phyloP scores from a whole-genome alignment of 2,329 filamentous ascomycete species.

The Teratosphaeria nubilosa region DNA sequence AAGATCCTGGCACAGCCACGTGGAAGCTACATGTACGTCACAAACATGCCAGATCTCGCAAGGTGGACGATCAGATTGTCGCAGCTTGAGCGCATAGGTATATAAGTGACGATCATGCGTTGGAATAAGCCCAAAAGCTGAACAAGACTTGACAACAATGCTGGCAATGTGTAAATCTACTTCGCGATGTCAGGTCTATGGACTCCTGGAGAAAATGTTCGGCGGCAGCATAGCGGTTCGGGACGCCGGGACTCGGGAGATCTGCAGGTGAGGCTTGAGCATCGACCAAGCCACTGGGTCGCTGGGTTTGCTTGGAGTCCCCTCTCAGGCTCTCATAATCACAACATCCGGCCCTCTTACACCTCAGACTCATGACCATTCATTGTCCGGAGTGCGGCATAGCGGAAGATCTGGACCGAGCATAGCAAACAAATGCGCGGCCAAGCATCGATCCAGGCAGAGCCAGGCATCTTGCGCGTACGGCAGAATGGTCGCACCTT shows the following conservation, averaged over 20 bases:
- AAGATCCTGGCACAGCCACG: neutral
- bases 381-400: neutral
- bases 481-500: slow-evolving; percentile 40
- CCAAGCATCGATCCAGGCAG: neutral
- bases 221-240: neutral
- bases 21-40: neutral
- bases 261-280: neutral
- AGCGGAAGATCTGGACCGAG: neutral
- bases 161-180: no score
- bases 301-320: no score
- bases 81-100: neutral
- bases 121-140: neutral
- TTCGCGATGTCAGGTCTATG: no score
- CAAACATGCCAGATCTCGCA: neutral
- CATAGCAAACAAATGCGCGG: neutral
- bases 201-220: no score
- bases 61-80: neutral
- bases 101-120: neutral
- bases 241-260: neutral
- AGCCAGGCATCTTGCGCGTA: neutral
- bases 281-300: neutral
- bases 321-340: no score
- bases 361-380: neutral
- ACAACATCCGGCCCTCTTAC: neutral
- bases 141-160: neutral